Evolutionary conservation across 1,284 basidiomycete genomes (phyloP), one percentile per base, ranked within the genome.

Genomic region (Trametes hirsuta): DNA sequence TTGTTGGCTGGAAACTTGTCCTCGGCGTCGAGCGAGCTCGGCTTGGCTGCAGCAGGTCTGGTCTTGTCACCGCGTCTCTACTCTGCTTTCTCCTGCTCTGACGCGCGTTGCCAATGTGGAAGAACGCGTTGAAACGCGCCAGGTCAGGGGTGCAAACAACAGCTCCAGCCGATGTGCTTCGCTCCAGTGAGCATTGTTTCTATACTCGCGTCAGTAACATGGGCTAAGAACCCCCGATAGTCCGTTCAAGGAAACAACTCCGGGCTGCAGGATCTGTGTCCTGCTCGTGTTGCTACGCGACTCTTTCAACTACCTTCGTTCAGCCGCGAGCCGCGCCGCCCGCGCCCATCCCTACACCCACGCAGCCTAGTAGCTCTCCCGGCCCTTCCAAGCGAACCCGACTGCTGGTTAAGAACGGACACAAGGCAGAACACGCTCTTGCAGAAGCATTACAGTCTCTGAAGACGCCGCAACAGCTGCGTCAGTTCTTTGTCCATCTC

Each of bases 401-500:
- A 6, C 40, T 53, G 6, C 45, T 58, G 22, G 24, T 62, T 37
- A 42, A 46, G 39, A 42, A 61, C 18, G 68, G 67, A 2, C 63
- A 62, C 47, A 74, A 76, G 55, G 69, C 62, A 1, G 66, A 65
- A 9, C 71, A 67, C 61, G 71, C 75, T 0, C 60, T 79, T 22
- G 40, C 54, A 4, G 77, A 79, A 59, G 75, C 75, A 22, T 58
- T 75, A 3, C 57, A 61, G 22, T 59, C 58, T 10, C 58, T 73
- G 8, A 66, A 67, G 18, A 75, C 76, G 1, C 76, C 76, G 0
- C 56, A 58, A 3, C 71, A 77, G 59, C 66, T 78, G 1, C 69
- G 75, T 4, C 51, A 70, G 22, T 69, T 79, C 25, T 75, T 77
- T 67, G 70, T 73, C 24, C 69, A 75, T 42, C 63, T 77, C 3